Percentiles rank a stretch among this genome's conserved stretches.
phyloP scores from a whole-genome alignment of 495 filamentous ascomycete genomes.

The Rhypophila decipiens region DNA sequence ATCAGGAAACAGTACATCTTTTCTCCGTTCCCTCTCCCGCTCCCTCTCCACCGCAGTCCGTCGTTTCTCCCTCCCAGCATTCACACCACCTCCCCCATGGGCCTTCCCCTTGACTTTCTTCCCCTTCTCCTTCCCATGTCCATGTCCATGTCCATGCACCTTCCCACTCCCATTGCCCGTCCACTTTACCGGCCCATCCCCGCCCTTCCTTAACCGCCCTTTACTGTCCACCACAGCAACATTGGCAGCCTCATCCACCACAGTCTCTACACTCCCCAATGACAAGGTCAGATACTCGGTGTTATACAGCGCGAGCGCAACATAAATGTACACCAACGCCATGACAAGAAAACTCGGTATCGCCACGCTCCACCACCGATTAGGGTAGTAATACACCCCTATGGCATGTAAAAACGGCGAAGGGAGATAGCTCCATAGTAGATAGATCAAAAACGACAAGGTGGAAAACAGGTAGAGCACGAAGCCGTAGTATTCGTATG shows the following conservation, averaged over 20 bases:
- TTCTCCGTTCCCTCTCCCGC: too few species aligned
- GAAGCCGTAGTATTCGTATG: constrained; percentile 99
- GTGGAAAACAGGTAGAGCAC: constrained; percentile 84
- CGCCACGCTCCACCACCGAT: constrained; percentile 94
- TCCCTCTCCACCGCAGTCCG: constrained; percentile 13
- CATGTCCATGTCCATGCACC: too few species aligned
- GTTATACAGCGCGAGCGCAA: constrained; percentile 89
- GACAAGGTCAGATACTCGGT: constrained; percentile 78
- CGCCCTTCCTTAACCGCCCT: constrained; percentile 45
- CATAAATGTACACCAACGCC: constrained; percentile 83
- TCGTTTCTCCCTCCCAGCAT: constrained; percentile 25
- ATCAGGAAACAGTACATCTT: constrained; percentile 12
- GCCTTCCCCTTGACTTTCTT: constrained; percentile 19
- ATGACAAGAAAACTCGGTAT: constrained; percentile 88
- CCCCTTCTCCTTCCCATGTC: constrained; percentile 12
- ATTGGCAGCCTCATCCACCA: constrained; percentile 85
- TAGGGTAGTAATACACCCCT: constrained; percentile 93
- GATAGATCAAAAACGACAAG: constrained; percentile 77
- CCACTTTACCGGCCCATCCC: constrained; percentile 43
- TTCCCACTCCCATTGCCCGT: constrained; percentile 41
- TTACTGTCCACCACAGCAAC: constrained; percentile 75
- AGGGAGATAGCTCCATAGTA: constrained; percentile 91
- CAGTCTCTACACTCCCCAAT: constrained; percentile 73
- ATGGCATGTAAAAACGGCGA: constrained; percentile 86
- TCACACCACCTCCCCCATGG: constrained; percentile 63